Base-by-base conservation (phyloP, 169 alveolate genomes). In the Plasmodium yoelii region DNA sequence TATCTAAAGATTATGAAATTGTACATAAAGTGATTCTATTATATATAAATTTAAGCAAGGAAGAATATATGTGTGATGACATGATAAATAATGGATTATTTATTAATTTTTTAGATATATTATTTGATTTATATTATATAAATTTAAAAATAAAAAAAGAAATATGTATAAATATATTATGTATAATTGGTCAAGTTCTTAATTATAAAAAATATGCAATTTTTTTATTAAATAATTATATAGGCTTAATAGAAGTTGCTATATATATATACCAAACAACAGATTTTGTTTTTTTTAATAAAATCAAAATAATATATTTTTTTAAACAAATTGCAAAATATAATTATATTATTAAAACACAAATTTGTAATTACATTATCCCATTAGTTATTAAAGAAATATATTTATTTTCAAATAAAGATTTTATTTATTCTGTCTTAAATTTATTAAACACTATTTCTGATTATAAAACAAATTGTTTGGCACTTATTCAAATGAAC, bases 351-450 rank as follows among this genome's bases (percentile, higher is more conserved):
- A 63, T 55, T 13, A 64, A 47, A 57, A 75, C 53, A 4, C 53
- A 77, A 56, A 44, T 77, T 15, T 77, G 88, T 49, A 65, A 18
- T 3, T 75, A 77, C n/a, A 24, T 77, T 12, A n/a, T 22, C 42
- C 73, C 88, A 9, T 69, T 77, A 39, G 55, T 77, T 1, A 77
- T 77, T 18, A 77, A 34, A 69, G 88, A 77, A 77, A 77, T 77
- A 4, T 51, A 77, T 47, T 19, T 68, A 28, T 77, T 57, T 51
- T 13, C 26, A 8, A 59, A 77, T 19, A 61, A 51, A 49, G 42
- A 77, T 64, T 77, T 77, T 77, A 77, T 77, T 15, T 77, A 63
- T 57, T 77, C 88, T 44, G 13, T 68, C 13, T 53, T 77, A 68
- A 49, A 67, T 77, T 56, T 77, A 56, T 49, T 77, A 13, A 57